Conservation (phyloP, 257 asterid species). For the Petrea volubilis region DNA sequence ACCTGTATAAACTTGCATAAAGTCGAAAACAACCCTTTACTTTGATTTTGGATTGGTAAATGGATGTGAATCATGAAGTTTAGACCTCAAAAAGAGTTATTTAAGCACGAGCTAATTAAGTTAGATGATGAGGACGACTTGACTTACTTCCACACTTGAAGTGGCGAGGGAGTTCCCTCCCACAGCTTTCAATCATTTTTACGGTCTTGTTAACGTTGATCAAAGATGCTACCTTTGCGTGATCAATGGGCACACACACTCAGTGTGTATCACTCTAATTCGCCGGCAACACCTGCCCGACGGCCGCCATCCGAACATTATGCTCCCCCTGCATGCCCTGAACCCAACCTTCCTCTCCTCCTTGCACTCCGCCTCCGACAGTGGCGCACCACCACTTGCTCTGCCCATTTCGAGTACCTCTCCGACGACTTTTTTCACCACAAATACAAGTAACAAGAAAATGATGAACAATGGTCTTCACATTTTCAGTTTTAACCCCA, state of each 20-base stretch:
- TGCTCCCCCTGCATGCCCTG: neutral
- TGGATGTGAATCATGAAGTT: too few relatives aligned
- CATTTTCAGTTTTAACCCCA: neutral
- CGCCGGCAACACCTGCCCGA: neutral
- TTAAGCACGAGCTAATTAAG: neutral
- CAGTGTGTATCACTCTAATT: neutral
- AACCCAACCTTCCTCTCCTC: conserved; percentile 7
- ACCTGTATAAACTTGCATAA: too few relatives aligned
- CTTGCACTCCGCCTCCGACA: neutral
- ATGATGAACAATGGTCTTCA: neutral
- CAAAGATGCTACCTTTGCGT: neutral
- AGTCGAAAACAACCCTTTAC: too few relatives aligned
- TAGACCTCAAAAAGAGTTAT: too few relatives aligned
- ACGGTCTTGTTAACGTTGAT: neutral
- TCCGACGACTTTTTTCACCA: neutral
- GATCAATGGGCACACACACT: conserved; percentile 18
- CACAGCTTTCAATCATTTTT: conserved; percentile 10
- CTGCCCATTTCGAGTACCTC: neutral
- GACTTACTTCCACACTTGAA: conserved; percentile 40
- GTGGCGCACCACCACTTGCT: neutral
- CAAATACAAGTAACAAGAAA: neutral
- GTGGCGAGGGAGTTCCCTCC: conserved; percentile 5
- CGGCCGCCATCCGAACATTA: neutral
- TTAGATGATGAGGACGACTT: neutral
- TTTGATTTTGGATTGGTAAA: too few relatives aligned